Conservation (phyloP, 441 rosid species). For the Bruguiera hainesii region DNA sequence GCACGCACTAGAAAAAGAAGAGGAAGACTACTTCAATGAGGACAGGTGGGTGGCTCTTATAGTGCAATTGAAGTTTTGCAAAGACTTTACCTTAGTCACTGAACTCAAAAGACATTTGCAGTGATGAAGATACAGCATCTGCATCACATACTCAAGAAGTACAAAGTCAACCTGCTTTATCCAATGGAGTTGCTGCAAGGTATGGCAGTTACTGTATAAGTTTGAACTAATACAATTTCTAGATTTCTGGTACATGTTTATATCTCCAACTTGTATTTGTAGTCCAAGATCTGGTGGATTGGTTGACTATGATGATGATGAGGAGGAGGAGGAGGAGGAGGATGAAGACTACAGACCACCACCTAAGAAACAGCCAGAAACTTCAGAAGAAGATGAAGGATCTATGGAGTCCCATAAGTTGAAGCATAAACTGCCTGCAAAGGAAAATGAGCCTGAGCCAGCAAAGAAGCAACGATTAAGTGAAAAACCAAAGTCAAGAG, state of each 20-base stretch:
- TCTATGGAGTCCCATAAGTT: conserved; percentile 54
- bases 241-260: conserved; percentile 7
- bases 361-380: conserved; percentile 63
- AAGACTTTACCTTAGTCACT: conserved; percentile 17
- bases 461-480: conserved; percentile 64
- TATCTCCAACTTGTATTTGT: conserved; percentile 17
- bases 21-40: conserved; percentile 95
- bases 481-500: conserved; percentile 58
- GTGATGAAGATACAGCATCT: conserved; percentile 93
- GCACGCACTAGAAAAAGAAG: conserved; percentile 94
- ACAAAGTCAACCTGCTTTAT: conserved; percentile 46
- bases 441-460: conserved; percentile 62
- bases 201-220: conserved; percentile 28
- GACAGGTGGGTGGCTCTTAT: conserved; percentile 56
- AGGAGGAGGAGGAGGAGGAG: conserved; percentile 89
- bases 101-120: conserved; percentile 31
- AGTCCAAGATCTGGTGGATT: conserved; percentile 78
- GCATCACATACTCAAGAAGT: conserved; percentile 59
- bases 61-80: conserved; percentile 5
- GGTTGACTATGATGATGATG: conserved; percentile 97
- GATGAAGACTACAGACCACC: conserved; percentile 93
- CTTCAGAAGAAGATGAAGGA: conserved; percentile 71
- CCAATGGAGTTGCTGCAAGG: conserved; percentile 88
- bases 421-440: conserved; percentile 63
- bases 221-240: conserved; percentile 2